Evolutionary conservation across 768 basidiomycete genomes (phyloP), one percentile per base, ranked within the genome.

Genomic region (Sarcodon sp.): DNA sequence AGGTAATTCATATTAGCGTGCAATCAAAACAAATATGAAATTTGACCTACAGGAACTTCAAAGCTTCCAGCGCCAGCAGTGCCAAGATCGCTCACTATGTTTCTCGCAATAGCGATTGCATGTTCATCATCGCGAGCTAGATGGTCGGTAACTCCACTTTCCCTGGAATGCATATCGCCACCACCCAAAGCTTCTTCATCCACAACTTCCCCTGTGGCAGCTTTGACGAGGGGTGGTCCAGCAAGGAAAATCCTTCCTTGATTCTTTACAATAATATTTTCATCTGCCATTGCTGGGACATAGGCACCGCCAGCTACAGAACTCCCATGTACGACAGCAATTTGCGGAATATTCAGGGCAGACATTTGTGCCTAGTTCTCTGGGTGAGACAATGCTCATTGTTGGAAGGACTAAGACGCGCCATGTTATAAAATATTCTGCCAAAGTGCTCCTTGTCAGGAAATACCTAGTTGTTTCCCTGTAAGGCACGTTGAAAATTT

Each of bases 341-440:
- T 83, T 62, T 97, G 92, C 0, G 91, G 90, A 21, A 93, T 89
- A 0, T 86, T 81, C 0, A 90, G 68, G 1, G 89, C 88, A 44
- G 90, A 93, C 87, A 94, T 86, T 70, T 90, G 89, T 5, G 87
- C 87, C 86, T 88, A 56, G 13, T 4, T 6, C 44, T 38, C 11
- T 16, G 31, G 36, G 39, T 43, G 46, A 35, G n/a, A 34, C 3
- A 35, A 44, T 34, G 55, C 50, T 56, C 36, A 9, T 37, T n/a
- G 35, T 55, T 44, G 18, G 41, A 15, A 44, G 46, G 44, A 46
- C 16, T 31, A 13, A 10, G 7, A 35, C 69, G 43, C 49, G 84
- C 91, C 90, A 94, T 94, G 57, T 97, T 96, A 63, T 92, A 96
- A 66, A 97, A 97, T 59, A 96, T 94, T 5, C 92, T 77, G 4